Conservation (phyloP, 1,284 basidiomycete species). For the Ganoderma lucidum region DNA sequence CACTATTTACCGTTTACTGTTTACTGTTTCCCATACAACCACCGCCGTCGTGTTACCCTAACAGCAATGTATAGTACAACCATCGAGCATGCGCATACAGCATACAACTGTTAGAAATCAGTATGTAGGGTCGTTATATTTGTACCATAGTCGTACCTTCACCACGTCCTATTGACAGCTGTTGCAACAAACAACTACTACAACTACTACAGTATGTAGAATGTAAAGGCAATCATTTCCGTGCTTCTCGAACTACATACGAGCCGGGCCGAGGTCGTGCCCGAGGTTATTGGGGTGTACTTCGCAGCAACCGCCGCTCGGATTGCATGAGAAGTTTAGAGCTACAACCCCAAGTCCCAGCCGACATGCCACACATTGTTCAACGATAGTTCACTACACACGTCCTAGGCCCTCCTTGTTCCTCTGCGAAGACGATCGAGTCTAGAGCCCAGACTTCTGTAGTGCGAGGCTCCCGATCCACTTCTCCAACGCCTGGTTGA, state of each 20-base stretch:
- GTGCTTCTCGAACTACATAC: background rate
- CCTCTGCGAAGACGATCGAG: background rate
- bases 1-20: background rate
- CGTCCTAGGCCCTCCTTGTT: background rate
- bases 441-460: background rate
- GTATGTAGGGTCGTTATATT: conserved; percentile 29
- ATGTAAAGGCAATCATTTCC: background rate
- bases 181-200: background rate
- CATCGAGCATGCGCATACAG: conserved; percentile 13
- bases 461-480: conserved; percentile 17
- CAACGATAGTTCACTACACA: background rate
- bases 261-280: too few species aligned
- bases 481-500: conserved; percentile 19
- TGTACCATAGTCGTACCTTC: conserved; percentile 23
- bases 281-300: too few species aligned
- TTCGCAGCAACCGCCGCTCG: too few species aligned
- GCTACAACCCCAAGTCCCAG: too few species aligned
- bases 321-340: too few species aligned
- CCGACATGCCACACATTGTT: background rate
- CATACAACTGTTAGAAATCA: conserved; percentile 28
- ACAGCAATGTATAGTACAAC: conserved; percentile 35
- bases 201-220: background rate
- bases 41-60: conserved; percentile 23
- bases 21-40: conserved; percentile 4
- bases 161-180: conserved; percentile 2